These are phyloP conservation scores for Xenoacremonium recifei DNA, from an alignment of 2,329 filamentous ascomycete genomes.

Conservation along the genomic window DNA sequence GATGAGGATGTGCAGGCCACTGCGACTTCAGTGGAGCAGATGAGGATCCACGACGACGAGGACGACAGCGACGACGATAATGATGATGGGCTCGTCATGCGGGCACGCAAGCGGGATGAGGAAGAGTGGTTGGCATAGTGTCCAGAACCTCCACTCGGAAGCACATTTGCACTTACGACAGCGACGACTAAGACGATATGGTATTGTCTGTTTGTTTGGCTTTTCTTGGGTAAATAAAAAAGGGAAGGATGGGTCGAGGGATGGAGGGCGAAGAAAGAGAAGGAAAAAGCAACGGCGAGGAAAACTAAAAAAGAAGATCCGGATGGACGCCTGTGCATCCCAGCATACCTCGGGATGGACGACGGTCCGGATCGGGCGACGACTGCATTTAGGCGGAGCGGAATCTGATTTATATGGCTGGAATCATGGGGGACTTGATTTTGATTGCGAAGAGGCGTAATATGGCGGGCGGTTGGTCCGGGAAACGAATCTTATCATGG, in stretches of 20 bases:
- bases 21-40: conserved; percentile 36
- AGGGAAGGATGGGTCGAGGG: too few relatives aligned
- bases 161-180: background rate
- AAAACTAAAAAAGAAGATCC: conserved; percentile 11
- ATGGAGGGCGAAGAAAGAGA: too few relatives aligned
- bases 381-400: conserved; percentile 27
- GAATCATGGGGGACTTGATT: conserved; percentile 9
- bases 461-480: conserved; percentile 19
- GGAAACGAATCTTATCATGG: conserved; percentile 16
- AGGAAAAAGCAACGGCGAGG: too few relatives aligned
- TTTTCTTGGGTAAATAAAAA: conserved; percentile 9
- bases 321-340: conserved; percentile 10
- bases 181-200: conserved; percentile 4
- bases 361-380: conserved; percentile 17
- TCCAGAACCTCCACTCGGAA: conserved; percentile 4
- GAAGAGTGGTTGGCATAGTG: conserved; percentile 57
- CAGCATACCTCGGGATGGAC: conserved; percentile 9
- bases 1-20: conserved; percentile 36
- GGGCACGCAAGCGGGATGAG: conserved; percentile 54
- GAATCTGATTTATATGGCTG: conserved; percentile 25
- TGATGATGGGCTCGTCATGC: conserved; percentile 59
- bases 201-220: too few relatives aligned
- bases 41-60: conserved; percentile 41
- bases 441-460: conserved; percentile 21
- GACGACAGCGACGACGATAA: conserved; percentile 51